Evolutionary conservation across 768 basidiomycete species (phyloP).

Genomic region (Cystofilobasidium macerans): DNA sequence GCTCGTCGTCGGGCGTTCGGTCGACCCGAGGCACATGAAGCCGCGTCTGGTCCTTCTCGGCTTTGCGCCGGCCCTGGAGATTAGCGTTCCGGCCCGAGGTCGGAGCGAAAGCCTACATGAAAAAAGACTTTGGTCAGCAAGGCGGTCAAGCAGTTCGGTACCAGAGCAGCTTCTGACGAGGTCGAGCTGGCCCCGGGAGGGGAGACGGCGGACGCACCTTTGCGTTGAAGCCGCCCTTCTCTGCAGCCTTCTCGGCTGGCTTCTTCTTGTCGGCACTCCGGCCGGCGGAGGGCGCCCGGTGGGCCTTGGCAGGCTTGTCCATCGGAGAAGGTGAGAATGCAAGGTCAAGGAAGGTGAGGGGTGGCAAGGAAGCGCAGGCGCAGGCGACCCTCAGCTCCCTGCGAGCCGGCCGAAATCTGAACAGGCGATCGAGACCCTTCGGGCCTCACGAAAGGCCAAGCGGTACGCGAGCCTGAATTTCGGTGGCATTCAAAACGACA

Average conservation of each 20-base stretch:
- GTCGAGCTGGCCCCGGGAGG: not conserved
- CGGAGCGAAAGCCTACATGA: slow-evolving; percentile 69
- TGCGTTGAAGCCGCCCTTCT: slow-evolving; percentile 67
- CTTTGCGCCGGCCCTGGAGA: slow-evolving; percentile 75
- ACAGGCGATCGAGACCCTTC: no score
- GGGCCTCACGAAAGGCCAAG: no score
- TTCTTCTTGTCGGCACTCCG: slow-evolving; percentile 66
- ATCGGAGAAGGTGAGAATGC: no score
- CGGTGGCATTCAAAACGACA: no score
- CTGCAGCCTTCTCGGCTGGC: slow-evolving; percentile 48
- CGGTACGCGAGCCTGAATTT: no score
- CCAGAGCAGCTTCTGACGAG: no score
- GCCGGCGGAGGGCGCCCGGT: slow-evolving; percentile 62
- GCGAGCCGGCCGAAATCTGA: no score
- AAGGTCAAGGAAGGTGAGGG: no score
- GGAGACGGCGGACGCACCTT: slow-evolving; percentile 49
- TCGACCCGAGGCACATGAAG: slow-evolving; percentile 93
- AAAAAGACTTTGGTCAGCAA: no score
- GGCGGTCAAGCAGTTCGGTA: not conserved
- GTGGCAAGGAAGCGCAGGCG: no score
- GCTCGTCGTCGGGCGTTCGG: slow-evolving; percentile 66
- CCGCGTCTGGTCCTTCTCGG: slow-evolving; percentile 83
- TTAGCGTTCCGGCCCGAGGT: slow-evolving; percentile 83
- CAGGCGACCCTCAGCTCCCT: no score
- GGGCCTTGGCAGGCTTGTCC: slow-evolving; percentile 68